phyloP scores from a whole-genome alignment of 768 basidiomycete genomes.

The Tephrocybe sp. region DNA sequence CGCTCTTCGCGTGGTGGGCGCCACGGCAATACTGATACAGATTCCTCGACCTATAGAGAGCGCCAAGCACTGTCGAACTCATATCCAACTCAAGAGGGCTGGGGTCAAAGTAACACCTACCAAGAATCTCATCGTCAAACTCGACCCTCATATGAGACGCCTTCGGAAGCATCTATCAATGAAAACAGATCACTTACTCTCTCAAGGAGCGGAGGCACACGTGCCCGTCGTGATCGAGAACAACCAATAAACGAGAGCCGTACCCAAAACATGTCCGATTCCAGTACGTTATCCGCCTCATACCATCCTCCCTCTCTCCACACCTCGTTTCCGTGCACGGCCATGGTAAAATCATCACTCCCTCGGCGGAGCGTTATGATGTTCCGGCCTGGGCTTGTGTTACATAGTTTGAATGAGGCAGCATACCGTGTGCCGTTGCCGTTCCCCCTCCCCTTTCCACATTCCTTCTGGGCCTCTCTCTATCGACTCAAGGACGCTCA shows the following conservation, averaged over 20 bases:
- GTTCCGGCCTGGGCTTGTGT: slow-evolving; percentile 14
- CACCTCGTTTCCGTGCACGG: slow-evolving; percentile 34
- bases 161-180: slow-evolving; percentile 12
- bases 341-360: slow-evolving; percentile 27
- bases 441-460: slow-evolving; percentile 20
- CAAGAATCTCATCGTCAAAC: slow-evolving; percentile 17
- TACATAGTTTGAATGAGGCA: slow-evolving; percentile 23
- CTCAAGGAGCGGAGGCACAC: slow-evolving; percentile 23
- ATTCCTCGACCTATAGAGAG: slow-evolving; percentile 25
- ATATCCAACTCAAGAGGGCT: slow-evolving; percentile 23
- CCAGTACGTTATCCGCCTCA: slow-evolving; percentile 67
- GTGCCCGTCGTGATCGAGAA: slow-evolving; percentile 30
- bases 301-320: slow-evolving; percentile 38
- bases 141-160: slow-evolving; percentile 10
- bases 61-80: slow-evolving; percentile 17
- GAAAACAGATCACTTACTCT: slow-evolving; percentile 23
- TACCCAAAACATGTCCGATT: slow-evolving; percentile 36
- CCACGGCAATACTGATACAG: slow-evolving; percentile 28
- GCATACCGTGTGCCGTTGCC: slow-evolving; percentile 24
- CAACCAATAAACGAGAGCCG: slow-evolving; percentile 26
- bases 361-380: slow-evolving; percentile 18
- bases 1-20: slow-evolving; percentile 26
- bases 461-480: slow-evolving; percentile 27
- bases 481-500: slow-evolving; percentile 39
- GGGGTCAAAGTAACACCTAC: slow-evolving; percentile 21